phyloP scores from a whole-genome alignment of 108 stramenopile species.

The Licmophora abbreviata region DNA sequence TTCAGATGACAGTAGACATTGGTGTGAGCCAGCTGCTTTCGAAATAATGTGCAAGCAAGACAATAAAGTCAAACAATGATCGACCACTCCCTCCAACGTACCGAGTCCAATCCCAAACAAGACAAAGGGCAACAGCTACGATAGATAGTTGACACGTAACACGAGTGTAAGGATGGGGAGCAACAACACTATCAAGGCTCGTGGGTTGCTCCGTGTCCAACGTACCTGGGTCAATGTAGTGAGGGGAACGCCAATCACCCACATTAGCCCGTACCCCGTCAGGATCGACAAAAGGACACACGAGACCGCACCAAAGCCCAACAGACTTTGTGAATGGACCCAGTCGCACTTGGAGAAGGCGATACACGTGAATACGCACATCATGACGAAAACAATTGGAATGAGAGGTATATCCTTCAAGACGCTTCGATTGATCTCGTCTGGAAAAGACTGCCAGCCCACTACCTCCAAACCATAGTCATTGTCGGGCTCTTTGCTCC shows the following conservation, averaged over 20 bases:
- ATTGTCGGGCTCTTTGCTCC: background rate
- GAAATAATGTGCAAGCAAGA: no score
- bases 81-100: background rate
- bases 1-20: background rate
- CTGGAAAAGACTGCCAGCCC: background rate
- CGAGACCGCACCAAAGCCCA: background rate
- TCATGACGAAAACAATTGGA: background rate
- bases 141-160: background rate
- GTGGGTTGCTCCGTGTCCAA: background rate
- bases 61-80: no score
- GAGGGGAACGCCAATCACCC: background rate
- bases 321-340: background rate
- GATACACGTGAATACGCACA: background rate
- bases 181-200: background rate
- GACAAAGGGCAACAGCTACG: background rate
- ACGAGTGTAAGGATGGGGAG: background rate
- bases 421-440: background rate
- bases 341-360: background rate
- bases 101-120: background rate
- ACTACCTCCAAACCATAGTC: constrained; percentile 4
- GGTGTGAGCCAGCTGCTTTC: no score
- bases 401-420: background rate
- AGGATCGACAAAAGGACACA: background rate
- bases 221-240: background rate
- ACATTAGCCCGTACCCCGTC: background rate